Conservation (phyloP, 2,329 filamentous ascomycete species). For the Sporothrix brunneoviolacea region DNA sequence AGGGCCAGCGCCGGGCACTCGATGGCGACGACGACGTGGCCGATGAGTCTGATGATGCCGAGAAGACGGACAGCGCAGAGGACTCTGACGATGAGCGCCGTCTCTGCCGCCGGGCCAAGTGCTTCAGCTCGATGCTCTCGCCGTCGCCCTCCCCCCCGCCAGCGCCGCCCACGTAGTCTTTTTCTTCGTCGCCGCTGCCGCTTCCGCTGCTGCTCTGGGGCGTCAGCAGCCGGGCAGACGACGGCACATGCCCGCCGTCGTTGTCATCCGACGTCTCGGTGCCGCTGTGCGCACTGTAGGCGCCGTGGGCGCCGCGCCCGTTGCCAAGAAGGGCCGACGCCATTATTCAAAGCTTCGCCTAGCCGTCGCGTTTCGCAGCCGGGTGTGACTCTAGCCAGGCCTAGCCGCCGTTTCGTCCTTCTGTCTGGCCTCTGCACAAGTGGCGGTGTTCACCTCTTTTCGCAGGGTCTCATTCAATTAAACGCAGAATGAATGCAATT, state of each 20-base stretch:
- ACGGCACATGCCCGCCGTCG: too few relatives aligned
- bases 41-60: not conserved
- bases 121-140: slow-evolving; percentile 12
- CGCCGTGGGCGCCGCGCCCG: too few relatives aligned
- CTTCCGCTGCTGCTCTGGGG: slow-evolving; percentile 16
- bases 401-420: too few relatives aligned
- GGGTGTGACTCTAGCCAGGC: too few relatives aligned
- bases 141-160: not conserved
- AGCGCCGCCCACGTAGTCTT: not conserved
- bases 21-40: not conserved
- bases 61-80: not conserved
- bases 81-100: not conserved
- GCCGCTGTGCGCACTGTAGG: too few relatives aligned
- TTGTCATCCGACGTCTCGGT: slow-evolving; percentile 6
- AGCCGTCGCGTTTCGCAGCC: too few relatives aligned
- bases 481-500: too few relatives aligned
- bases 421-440: too few relatives aligned
- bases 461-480: too few relatives aligned
- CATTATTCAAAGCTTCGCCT: too few relatives aligned
- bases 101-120: not conserved
- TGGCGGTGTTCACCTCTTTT: too few relatives aligned
- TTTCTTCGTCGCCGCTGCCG: slow-evolving; percentile 1
- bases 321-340: too few relatives aligned
- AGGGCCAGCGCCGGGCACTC: slow-evolving; percentile 29
- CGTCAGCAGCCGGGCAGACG: slow-evolving; percentile 2